Evolutionary conservation across 116 monocot genomes (phyloP).

Genomic region (Trichopus zeylanicus): DNA sequence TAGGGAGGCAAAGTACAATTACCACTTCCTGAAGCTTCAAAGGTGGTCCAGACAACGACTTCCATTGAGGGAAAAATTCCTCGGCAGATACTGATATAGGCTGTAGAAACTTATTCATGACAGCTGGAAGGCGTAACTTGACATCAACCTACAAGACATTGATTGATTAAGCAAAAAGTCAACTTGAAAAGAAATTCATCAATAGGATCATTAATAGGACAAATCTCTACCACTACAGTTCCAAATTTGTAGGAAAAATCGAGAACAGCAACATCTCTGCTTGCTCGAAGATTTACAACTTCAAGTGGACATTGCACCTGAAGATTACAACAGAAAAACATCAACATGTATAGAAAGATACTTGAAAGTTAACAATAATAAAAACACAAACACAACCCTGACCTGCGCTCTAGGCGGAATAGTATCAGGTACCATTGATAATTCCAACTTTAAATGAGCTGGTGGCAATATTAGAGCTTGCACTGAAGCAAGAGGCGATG

Average conservation of each 20-base stretch:
- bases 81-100: slow-evolving; percentile 66
- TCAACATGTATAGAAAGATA: background rate
- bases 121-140: slow-evolving; percentile 76
- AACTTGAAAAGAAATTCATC: background rate
- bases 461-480: slow-evolving; percentile 76
- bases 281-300: slow-evolving; percentile 82
- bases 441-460: slow-evolving; percentile 74
- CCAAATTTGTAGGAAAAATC: slow-evolving; percentile 90
- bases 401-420: slow-evolving; percentile 99
- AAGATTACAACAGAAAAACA: slow-evolving; percentile 3
- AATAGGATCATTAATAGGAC: background rate
- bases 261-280: slow-evolving; percentile 90
- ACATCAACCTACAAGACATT: slow-evolving; percentile 50
- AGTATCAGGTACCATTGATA: slow-evolving; percentile 76
- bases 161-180: background rate
- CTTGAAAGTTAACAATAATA: background rate
- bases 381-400: background rate
- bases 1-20: background rate
- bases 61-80: slow-evolving; percentile 96
- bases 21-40: slow-evolving; percentile 99
- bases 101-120: slow-evolving; percentile 86
- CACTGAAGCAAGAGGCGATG: slow-evolving; percentile 72
- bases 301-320: slow-evolving; percentile 99
- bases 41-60: slow-evolving; percentile 78
- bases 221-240: slow-evolving; percentile 29